Percentiles rank a stretch among this genome's conserved stretches.
Conservation (phyloP, 2,329 filamentous ascomycete genomes). For the Verruconis gallopava region DNA sequence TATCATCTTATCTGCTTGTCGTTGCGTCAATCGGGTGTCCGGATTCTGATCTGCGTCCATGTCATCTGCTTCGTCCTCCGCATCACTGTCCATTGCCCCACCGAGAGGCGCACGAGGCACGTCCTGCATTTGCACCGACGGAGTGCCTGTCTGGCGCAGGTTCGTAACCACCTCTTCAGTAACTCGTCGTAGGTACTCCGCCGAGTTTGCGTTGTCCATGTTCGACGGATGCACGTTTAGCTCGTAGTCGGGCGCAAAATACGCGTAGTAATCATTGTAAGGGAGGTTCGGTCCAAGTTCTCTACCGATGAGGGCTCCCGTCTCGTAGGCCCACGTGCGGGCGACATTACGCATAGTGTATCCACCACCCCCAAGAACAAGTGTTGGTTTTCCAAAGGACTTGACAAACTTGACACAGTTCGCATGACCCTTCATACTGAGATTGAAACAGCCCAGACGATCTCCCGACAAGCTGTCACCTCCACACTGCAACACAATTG, state of each 20-base stretch:
- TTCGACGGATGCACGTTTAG: constrained; percentile 56
- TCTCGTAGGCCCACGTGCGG: constrained; percentile 53
- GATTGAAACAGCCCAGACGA: constrained; percentile 55
- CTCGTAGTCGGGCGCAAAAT: constrained; percentile 58
- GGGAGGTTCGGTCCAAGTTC: constrained; percentile 73
- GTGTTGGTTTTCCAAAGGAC: constrained; percentile 50
- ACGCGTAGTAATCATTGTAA: constrained; percentile 93
- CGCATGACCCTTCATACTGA: constrained; percentile 57
- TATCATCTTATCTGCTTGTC: constrained; percentile 67
- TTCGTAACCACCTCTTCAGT: constrained; percentile 53
- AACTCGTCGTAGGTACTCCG: constrained; percentile 57
- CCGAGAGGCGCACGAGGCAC: constrained; percentile 45
- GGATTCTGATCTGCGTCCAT: constrained; percentile 77
- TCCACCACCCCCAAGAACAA: constrained; percentile 54
- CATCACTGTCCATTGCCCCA: constrained; percentile 49
- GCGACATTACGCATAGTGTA: constrained; percentile 57
- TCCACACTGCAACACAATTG: constrained; percentile 56
- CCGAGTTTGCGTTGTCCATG: constrained; percentile 59
- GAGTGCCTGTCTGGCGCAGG: constrained; percentile 48
- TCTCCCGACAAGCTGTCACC: constrained; percentile 56
- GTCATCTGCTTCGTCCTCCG: constrained; percentile 50
- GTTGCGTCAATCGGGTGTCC: constrained; percentile 69
- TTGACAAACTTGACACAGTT: constrained; percentile 60
- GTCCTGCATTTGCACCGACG: constrained; percentile 52
- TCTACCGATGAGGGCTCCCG: constrained; percentile 69